These are phyloP conservation scores for Grosmannia clavigera DNA, from an alignment of 2,329 filamentous ascomycete species.

Conservation along the genomic window DNA sequence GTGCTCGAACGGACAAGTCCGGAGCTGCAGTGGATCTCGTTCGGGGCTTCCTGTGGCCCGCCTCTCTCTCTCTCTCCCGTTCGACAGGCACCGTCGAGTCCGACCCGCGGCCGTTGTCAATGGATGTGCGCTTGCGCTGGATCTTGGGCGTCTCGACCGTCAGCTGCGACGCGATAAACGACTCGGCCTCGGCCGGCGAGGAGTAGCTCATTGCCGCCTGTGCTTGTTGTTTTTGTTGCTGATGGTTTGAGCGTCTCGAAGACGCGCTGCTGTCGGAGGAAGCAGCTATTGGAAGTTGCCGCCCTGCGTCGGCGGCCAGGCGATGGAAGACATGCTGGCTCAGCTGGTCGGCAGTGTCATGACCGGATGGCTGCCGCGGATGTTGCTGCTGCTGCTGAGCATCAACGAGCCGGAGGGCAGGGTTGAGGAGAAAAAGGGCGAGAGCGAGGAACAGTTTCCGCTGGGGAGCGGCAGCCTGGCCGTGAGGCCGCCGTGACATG, in stretches of 20 bases:
- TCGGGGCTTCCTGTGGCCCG: constrained; percentile 14
- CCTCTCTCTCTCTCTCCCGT: constrained; percentile 5
- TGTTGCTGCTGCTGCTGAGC: constrained; percentile 50
- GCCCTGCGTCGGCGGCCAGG: neutral
- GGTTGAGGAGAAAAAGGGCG: constrained; percentile 45
- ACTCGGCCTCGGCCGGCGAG: constrained; percentile 16
- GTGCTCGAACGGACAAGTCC: constrained; percentile 90
- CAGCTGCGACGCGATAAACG: constrained; percentile 13
- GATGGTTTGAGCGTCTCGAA: neutral
- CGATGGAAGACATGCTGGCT: neutral
- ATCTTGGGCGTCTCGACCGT: constrained; percentile 17
- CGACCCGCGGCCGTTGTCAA: constrained; percentile 7
- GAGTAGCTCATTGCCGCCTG: constrained; percentile 9
- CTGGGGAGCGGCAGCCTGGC: constrained; percentile 34
- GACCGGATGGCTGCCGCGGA: constrained; percentile 8
- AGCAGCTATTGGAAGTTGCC: neutral
- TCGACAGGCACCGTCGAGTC: constrained; percentile 12
- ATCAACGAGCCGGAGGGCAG: constrained; percentile 42
- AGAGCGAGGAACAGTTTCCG: constrained; percentile 40
- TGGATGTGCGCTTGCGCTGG: constrained; percentile 12
- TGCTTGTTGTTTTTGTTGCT: neutral
- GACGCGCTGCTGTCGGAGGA: neutral
- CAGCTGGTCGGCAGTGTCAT: neutral
- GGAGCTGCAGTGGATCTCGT: constrained; percentile 78
- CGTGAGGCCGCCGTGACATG: constrained; percentile 54